Evolutionary conservation across 2,329 filamentous ascomycete genomes (phyloP).

Genomic region (Paraconiothyrium brasiliense): DNA sequence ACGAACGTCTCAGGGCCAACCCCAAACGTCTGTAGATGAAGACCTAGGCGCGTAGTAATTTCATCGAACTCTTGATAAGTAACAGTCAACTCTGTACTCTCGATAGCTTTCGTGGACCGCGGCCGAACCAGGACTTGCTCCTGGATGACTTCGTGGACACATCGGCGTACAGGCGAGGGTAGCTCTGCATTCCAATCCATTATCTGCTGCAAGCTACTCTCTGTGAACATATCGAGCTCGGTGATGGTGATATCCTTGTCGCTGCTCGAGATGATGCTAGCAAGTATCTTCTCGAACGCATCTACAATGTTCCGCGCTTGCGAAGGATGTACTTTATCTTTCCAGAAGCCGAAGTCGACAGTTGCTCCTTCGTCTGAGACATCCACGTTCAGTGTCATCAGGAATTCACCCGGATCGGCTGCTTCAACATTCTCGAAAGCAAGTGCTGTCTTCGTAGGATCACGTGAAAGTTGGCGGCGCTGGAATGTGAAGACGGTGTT

Average conservation of each 20-base stretch:
- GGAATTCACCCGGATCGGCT: constrained; percentile 48
- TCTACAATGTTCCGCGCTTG: constrained; percentile 44
- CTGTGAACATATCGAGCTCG: constrained; percentile 35
- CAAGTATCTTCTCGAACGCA: constrained; percentile 41
- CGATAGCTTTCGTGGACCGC: constrained; percentile 39
- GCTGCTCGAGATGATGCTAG: constrained; percentile 26
- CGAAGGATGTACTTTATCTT: constrained; percentile 35
- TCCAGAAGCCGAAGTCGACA: constrained; percentile 46
- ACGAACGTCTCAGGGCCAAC: constrained; percentile 42
- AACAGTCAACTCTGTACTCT: constrained; percentile 42
- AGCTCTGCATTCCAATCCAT: constrained; percentile 41
- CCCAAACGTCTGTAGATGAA: constrained; percentile 37
- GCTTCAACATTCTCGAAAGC: constrained; percentile 46
- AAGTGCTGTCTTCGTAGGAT: constrained; percentile 38
- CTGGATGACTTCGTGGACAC: constrained; percentile 41
- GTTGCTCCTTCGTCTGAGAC: constrained; percentile 39
- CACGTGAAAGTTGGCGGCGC: constrained; percentile 34
- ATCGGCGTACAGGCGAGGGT: constrained; percentile 35
- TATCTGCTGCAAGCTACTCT: constrained; percentile 35
- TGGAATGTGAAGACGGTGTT: constrained; percentile 51
- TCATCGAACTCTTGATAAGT: constrained; percentile 47
- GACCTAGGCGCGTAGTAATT: constrained; percentile 37
- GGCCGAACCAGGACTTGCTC: constrained; percentile 42
- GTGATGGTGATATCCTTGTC: constrained; percentile 33
- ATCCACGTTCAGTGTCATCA: constrained; percentile 47